Conservation (phyloP, 345 rosid genomes). For the Citrus medica region DNA sequence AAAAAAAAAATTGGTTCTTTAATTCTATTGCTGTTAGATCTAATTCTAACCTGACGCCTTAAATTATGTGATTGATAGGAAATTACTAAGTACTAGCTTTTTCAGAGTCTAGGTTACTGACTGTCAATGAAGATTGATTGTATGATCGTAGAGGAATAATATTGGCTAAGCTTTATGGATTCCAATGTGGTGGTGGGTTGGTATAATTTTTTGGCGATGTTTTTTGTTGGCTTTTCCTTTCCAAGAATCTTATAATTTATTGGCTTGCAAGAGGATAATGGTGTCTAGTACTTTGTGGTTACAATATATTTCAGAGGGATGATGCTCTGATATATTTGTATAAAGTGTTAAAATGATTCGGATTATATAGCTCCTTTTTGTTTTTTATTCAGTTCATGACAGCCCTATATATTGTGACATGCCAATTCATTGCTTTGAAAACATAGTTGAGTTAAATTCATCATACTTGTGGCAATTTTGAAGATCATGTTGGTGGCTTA, state of each 20-base stretch:
- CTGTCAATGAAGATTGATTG: not conserved
- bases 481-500: not conserved
- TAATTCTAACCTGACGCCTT: not conserved
- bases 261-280: not conserved
- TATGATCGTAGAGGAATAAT: not conserved
- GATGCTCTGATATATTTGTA: not conserved
- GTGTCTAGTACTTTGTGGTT: not conserved
- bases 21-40: slow-evolving; percentile 2
- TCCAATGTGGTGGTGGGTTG: not conserved
- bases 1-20: not conserved
- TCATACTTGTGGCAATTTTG: not conserved
- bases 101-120: not conserved
- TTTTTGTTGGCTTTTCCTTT: not conserved
- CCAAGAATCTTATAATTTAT: not conserved
- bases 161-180: not conserved
- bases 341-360: not conserved
- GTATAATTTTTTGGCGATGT: not conserved
- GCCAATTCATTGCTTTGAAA: not conserved
- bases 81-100: not conserved
- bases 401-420: not conserved
- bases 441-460: not conserved
- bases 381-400: not conserved
- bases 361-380: not conserved
- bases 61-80: not conserved
- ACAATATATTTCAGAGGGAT: not conserved